Evolutionary conservation across 176 grass and related monocot species (phyloP).

Genomic region (Aegilops umbellulata): DNA sequence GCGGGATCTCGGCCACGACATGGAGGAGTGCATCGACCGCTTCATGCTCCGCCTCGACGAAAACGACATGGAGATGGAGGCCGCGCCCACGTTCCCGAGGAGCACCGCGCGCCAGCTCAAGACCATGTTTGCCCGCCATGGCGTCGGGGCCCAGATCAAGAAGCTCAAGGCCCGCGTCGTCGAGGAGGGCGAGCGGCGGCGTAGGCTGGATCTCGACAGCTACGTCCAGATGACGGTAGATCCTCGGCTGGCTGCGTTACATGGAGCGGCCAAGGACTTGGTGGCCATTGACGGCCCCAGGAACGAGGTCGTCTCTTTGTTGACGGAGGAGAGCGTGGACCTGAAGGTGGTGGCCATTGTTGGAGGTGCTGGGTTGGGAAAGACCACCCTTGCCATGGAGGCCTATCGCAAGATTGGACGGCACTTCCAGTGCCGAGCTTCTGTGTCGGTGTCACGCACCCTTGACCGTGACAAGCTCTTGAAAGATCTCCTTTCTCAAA

Average conservation of each 20-base stretch:
- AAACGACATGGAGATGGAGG: neutral
- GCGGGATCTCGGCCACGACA: neutral
- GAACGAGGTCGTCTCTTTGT: neutral
- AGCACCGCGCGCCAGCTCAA: neutral
- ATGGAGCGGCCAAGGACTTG: neutral
- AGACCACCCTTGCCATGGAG: neutral
- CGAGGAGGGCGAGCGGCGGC: neutral
- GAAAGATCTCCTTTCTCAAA: neutral
- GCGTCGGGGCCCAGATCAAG: neutral
- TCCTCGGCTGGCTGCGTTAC: neutral
- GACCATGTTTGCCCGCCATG: neutral
- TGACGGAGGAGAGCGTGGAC: neutral
- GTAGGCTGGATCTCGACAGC: neutral
- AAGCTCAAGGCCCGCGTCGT: neutral
- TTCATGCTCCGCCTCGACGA: neutral
- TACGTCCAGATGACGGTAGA: neutral
- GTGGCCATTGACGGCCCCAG: neutral
- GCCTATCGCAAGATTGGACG: neutral
- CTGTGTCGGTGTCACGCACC: neutral
- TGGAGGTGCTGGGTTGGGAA: neutral
- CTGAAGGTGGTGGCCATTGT: neutral
- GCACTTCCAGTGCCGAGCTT: neutral
- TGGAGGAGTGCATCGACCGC: neutral
- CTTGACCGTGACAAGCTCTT: neutral
- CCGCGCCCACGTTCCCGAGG: neutral